Evolutionary conservation across 768 basidiomycete genomes (phyloP).

Genomic region (Naganishia randhawae): DNA sequence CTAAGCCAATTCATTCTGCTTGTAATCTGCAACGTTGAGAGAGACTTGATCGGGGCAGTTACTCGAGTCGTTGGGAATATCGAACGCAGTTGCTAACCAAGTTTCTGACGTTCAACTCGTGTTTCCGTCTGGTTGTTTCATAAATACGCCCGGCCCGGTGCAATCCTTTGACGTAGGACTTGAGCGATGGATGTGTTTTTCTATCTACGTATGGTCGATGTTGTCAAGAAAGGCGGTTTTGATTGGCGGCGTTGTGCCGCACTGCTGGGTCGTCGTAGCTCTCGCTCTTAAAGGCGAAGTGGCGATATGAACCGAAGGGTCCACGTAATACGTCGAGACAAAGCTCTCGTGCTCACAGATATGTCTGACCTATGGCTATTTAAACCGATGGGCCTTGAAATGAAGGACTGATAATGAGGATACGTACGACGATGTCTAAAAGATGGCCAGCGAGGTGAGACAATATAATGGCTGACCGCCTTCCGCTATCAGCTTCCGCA

Average conservation of each 20-base stretch:
- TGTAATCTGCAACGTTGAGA: neutral
- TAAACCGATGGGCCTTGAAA: no score
- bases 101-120: neutral
- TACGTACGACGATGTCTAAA: neutral
- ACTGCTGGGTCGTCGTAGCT: neutral
- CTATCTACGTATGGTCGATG: neutral
- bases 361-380: no score
- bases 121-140: neutral
- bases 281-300: neutral
- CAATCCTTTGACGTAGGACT: constrained; percentile 2
- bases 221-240: neutral
- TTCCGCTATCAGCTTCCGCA: neutral
- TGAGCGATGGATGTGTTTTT: neutral
- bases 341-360: no score
- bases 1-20: constrained; percentile 2
- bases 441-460: neutral
- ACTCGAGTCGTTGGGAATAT: neutral
- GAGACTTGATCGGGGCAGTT: neutral
- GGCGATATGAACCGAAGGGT: neutral
- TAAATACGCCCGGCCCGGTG: neutral
- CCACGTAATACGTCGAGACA: no score
- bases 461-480: neutral
- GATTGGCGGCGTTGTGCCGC: neutral
- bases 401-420: neutral
- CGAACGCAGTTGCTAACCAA: neutral